Conservation (phyloP, 306 rosid genomes). For the Prunus mongolica region DNA sequence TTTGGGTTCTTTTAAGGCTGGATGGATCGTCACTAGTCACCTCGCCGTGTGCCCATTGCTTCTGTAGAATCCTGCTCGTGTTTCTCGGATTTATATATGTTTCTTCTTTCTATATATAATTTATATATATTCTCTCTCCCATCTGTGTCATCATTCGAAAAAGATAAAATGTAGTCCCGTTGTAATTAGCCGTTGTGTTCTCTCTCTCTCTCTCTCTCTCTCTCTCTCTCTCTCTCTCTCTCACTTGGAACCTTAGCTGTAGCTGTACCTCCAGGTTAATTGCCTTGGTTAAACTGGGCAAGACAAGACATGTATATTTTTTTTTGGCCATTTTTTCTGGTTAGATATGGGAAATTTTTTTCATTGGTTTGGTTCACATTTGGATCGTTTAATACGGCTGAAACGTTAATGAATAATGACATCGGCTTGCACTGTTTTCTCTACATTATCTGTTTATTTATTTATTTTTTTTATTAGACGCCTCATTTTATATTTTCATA, state of each 20-base stretch:
- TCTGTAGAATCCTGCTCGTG: slow-evolving; percentile 49
- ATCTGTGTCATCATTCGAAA: slow-evolving; percentile 38
- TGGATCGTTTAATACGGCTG: background rate
- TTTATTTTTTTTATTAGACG: background rate
- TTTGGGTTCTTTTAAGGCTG: slow-evolving; percentile 24
- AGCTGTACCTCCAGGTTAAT: slow-evolving; percentile 28
- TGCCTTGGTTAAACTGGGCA: slow-evolving; percentile 19
- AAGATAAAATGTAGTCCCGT: slow-evolving; percentile 35
- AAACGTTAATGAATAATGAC: background rate
- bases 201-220: slow-evolving; percentile 15
- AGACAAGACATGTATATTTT: slow-evolving; percentile 33
- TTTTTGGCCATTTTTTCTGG: slow-evolving; percentile 24
- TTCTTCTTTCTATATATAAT: slow-evolving; percentile 9
- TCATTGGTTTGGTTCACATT: slow-evolving; percentile 13
- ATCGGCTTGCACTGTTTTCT: background rate
- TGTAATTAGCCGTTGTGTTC: slow-evolving; percentile 57
- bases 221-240: background rate
- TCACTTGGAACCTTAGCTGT: slow-evolving; percentile 1
- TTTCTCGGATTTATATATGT: slow-evolving; percentile 43
- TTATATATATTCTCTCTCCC: slow-evolving; percentile 31
- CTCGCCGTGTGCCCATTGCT: slow-evolving; percentile 22
- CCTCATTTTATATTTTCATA: background rate
- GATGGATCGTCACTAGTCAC: slow-evolving; percentile 24
- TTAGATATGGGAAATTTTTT: slow-evolving; percentile 14
- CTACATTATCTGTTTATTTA: background rate